Evolutionary conservation across 2,329 filamentous ascomycete species (phyloP).

Genomic region (Xylariaceae sp.): DNA sequence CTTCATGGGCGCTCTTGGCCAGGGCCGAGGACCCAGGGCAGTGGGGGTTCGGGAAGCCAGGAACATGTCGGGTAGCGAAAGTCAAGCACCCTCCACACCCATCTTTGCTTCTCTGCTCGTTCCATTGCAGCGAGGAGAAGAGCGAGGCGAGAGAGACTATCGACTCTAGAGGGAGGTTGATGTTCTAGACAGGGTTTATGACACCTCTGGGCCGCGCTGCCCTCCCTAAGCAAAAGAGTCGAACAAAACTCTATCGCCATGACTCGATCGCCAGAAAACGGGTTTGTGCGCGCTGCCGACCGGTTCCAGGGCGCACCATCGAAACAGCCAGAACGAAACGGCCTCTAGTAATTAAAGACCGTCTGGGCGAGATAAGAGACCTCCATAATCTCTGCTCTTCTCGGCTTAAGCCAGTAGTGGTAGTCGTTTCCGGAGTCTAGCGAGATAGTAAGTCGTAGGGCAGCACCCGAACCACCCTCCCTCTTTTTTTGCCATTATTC

Average conservation of each 20-base stretch:
- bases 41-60: neutral
- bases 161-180: too few relatives aligned
- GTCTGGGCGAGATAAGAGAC: neutral
- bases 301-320: neutral
- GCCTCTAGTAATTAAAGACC: neutral
- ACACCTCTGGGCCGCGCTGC: neutral
- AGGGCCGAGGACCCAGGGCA: too few relatives aligned
- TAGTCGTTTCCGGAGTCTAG: too few relatives aligned
- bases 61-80: neutral
- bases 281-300: neutral
- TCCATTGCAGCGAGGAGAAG: too few relatives aligned
- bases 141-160: too few relatives aligned
- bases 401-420: too few relatives aligned
- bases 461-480: neutral
- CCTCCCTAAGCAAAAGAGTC: neutral
- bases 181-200: neutral
- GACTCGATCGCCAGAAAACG: neutral
- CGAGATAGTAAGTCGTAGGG: neutral
- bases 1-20: too few relatives aligned
- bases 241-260: conserved; percentile 1
- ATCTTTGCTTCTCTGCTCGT: neutral
- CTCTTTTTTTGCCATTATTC: neutral
- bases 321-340: neutral
- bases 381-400: neutral
- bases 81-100: neutral